Evolutionary conservation across 1,284 basidiomycete genomes (phyloP).

Genomic region (Ganoderma lingzhi): DNA sequence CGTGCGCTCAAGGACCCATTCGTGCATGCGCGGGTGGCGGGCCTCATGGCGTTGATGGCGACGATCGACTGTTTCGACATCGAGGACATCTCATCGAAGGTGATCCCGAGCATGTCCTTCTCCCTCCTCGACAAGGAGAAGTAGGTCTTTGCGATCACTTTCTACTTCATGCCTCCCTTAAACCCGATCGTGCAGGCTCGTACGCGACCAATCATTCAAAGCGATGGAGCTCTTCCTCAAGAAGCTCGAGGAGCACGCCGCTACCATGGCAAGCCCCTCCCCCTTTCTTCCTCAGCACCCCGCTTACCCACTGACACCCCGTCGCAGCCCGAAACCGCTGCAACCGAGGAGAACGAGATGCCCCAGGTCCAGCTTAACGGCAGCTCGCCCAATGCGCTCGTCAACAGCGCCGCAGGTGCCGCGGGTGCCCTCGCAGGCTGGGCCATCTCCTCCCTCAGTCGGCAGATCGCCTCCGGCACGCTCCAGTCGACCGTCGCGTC

Average conservation of each 20-base stretch:
- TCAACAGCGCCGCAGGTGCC: slow-evolving; percentile 88
- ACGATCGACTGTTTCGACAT: slow-evolving; percentile 90
- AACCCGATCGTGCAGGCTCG: slow-evolving; percentile 60
- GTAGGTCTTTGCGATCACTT: slow-evolving; percentile 48
- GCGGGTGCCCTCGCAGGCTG: slow-evolving; percentile 92
- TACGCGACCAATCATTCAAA: slow-evolving; percentile 95
- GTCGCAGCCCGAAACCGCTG: slow-evolving; percentile 73
- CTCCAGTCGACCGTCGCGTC: slow-evolving; percentile 70
- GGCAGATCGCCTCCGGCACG: slow-evolving; percentile 77
- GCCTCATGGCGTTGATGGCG: slow-evolving; percentile 96
- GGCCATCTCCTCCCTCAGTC: slow-evolving; percentile 90
- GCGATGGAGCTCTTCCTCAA: slow-evolving; percentile 88
- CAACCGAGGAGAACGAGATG: slow-evolving; percentile 48
- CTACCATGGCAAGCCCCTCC: slow-evolving; percentile 71
- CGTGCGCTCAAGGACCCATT: slow-evolving; percentile 93
- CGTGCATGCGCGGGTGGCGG: slow-evolving; percentile 93
- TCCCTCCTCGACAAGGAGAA: slow-evolving; percentile 91
- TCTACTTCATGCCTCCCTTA: neutral
- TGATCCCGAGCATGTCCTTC: slow-evolving; percentile 86
- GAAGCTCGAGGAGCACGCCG: slow-evolving; percentile 81
- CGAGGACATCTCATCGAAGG: slow-evolving; percentile 90
- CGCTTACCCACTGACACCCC: slow-evolving; percentile 9
- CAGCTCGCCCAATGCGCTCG: slow-evolving; percentile 56
- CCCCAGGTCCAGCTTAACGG: slow-evolving; percentile 43
- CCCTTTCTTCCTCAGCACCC: neutral